Evolutionary conservation across 2,329 filamentous ascomycete genomes (phyloP), one percentile per base, ranked within the genome.

Genomic region (Metarhizium brunneum): DNA sequence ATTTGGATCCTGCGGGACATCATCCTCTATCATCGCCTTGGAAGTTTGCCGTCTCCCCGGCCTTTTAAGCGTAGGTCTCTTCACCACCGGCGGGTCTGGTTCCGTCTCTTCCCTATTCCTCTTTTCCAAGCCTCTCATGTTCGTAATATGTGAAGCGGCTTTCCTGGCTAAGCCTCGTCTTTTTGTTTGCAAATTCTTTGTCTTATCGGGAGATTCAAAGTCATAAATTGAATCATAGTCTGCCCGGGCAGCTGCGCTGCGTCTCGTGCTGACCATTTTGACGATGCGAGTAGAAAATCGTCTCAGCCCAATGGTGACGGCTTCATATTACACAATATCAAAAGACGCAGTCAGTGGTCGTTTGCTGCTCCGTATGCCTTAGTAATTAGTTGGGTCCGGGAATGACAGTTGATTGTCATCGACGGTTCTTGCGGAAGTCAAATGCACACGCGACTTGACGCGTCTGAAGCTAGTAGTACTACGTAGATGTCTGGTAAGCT

Each of bases 211-310:
- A 32, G 47, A 20, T 8, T 10, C 32, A 11, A 20, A 11, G 4
- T 38, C 47, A 8, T 38, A 42, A 2, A 40, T 40, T 4, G 40
- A 18, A 18, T 6, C 47, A 30, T 18, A 6, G 10, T 45, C 14
- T 8, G 13, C 16, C 13, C 1, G 42, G 20, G 18, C 6, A 38
- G 16, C 36, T 14, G 45, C 38, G 5, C 18, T 20, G 10, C 47
- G 52, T 45, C 54, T 53, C n/a, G 55, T 56, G 38, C 18, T 51
- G 11, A 51, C 51, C 55, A 56, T 56, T 14, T 8, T 32, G 47
- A 35, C 30, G 36, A 5, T 13, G 30, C 29, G 40, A 43, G 14
- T 35, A 16, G n/a, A 6, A 25, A 35, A 3, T 3, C 29, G 11
- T 30, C 50, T 45, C 18, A 16, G n/a, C 16, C 36, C 6, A n/a